Evolutionary conservation across 805 yeast genomes (phyloP).

Genomic region (Yarrowia sp.): DNA sequence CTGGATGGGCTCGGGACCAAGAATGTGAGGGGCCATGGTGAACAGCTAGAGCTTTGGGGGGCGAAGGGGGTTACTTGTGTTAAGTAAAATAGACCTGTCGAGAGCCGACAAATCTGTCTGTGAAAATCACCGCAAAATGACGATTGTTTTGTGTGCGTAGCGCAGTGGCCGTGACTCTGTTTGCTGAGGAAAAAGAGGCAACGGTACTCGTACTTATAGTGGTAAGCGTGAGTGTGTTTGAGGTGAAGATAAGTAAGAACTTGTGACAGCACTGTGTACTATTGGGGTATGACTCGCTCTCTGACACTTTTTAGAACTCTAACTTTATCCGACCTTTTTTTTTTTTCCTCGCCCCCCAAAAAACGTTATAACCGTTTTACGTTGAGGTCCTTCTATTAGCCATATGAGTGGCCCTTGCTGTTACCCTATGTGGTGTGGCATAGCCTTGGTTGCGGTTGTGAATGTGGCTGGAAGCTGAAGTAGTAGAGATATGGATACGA

Average conservation of each 20-base stretch:
- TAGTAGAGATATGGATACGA: not conserved
- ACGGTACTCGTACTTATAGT: slow-evolving; percentile 25
- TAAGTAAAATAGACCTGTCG: slow-evolving; percentile 23
- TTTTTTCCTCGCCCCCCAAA: not conserved
- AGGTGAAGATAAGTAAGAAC: not conserved
- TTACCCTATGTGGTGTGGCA: not conserved
- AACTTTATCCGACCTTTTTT: not conserved
- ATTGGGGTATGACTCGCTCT: slow-evolving; percentile 11
- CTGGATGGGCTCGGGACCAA: slow-evolving; percentile 22
- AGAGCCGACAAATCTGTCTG: slow-evolving; percentile 22
- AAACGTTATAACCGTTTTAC: not conserved
- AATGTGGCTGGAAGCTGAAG: not conserved
- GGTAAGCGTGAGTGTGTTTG: slow-evolving; percentile 16
- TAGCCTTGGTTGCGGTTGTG: not conserved
- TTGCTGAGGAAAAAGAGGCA: not conserved
- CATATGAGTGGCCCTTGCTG: slow-evolving; percentile 4
- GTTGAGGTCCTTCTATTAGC: not conserved
- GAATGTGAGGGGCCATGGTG: slow-evolving; percentile 18
- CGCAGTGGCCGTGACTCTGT: slow-evolving; percentile 24
- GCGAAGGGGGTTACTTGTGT: not conserved
- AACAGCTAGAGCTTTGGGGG: too few species aligned
- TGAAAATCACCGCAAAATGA: slow-evolving; percentile 22
- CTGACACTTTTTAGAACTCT: slow-evolving; percentile 1
- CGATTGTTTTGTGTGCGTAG: slow-evolving; percentile 16
- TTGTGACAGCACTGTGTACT: not conserved